Base-by-base conservation (phyloP, 169 alveolate genomes). In the Plasmodium fragile region DNA sequence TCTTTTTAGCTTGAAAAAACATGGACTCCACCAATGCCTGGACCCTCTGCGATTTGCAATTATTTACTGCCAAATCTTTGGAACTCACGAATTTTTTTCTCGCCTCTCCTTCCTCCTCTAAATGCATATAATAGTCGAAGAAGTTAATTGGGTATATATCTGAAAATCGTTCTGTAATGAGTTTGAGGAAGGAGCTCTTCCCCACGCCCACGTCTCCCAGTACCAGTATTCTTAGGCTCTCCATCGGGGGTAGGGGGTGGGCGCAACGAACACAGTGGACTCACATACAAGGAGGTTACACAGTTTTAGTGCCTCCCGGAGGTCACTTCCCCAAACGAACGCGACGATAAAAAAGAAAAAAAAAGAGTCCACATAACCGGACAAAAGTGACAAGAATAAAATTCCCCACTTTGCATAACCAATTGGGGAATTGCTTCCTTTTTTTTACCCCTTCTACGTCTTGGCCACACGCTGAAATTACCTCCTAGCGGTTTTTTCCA, bases 171-270 rank as follows among this genome's bases (percentile, higher is more conserved):
- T 89, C 90, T 13, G 90, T 89, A 39, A 89, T 89, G 5, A 89
- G 49, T 34, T 71, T 89, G 16, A 89, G 71, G 72, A 89, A 89
- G 30, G 94, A 89, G 30, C 94, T 89, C 81, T 89, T 89, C 28
- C 94, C 94, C 22, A 89, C 94, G 16, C 94, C 94, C 6, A 89
- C 77, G 28, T 89, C 94, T 59, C 94, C 94, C 28, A 89, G 34
- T 18, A 89, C 94, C 3, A 89, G 79, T 16, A 89, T 89, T 59
- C 49, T 78, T 25, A 89, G 71, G 52, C 59, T 89, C 45, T 77
- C 89, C 94, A 89, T 89, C 2, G 11, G 6, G 28, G n/a, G 53
- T 90, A 89, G 77, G 1, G 11, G 6, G 28, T 3, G 53, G 53
- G 53, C n/a, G 11, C 55, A 45, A 6, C 18, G 18, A 45, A 45